Base-by-base conservation (phyloP, 2,329 filamentous ascomycete genomes). In the Zymoseptoria brevis region DNA sequence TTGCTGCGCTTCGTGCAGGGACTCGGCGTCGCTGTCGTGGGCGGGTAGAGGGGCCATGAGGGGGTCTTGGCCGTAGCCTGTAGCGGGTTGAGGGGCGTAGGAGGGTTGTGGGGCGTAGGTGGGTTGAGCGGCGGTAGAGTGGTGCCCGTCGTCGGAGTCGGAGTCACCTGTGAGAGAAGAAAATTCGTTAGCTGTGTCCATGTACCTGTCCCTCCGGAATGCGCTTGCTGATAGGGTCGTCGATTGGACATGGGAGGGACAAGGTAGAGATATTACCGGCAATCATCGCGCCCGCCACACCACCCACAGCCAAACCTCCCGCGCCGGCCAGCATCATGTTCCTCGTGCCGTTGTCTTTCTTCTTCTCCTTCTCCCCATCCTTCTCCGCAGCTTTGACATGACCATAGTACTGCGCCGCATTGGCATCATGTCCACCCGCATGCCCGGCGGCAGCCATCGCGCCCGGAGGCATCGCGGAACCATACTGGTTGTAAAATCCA, bases 221-320 rank as follows among this genome's bases (percentile, higher is more conserved):
- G n/a, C n/a, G n/a, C n/a, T n/a, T n/a, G n/a, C n/a, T n/a, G n/a
- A n/a, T n/a, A n/a, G n/a, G n/a, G n/a, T n/a, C n/a, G n/a, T n/a
- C n/a, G n/a, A n/a, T n/a, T n/a, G n/a, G n/a, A n/a, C n/a, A n/a
- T n/a, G n/a, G n/a, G n/a, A n/a, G n/a, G n/a, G n/a, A n/a, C n/a
- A 22, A 22, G 21, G 21, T 22, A 4, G 4, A 22, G 21, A 22
- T 4, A 22, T 22, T 22, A 61, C 59, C 53, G 49, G 79, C 80
- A 58, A 86, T 71, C 41, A 84, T 68, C 3, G 82, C 84, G 53
- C 83, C 84, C 9, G 81, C 84, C 35, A 83, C 69, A 50, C 77
- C 80, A 62, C 82, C 82, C 8, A 79, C 74, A 0, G 81, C 83
- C 26, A 85, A 62, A 68, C 84, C 84, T 50, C 78, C 84, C 5